phyloP scores from a whole-genome alignment of 805 yeast species.

The Jamesozyma hellenica region DNA sequence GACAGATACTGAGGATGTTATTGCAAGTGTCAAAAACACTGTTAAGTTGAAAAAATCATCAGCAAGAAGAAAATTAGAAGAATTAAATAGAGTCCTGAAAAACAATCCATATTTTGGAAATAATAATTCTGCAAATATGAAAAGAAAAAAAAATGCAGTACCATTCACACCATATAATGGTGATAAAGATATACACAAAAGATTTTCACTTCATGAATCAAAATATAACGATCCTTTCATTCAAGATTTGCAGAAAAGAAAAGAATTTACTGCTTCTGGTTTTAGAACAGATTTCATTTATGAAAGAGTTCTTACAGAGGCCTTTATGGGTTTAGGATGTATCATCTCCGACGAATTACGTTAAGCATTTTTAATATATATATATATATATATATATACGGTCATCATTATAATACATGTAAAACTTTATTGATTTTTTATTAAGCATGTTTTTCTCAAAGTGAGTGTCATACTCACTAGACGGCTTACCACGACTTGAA shows the following conservation, averaged over 20 bases:
- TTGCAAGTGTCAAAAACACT: slow-evolving; percentile 42
- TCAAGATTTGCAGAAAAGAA: slow-evolving; percentile 42
- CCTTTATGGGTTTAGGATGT: slow-evolving; percentile 84
- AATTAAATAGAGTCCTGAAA: slow-evolving; percentile 30
- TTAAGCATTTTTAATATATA: background rate
- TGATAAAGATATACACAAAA: slow-evolving; percentile 52
- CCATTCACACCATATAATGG: slow-evolving; percentile 96
- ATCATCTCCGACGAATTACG: slow-evolving; percentile 51
- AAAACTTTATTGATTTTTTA: background rate
- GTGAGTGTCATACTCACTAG: too few relatives aligned
- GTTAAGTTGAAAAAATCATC: slow-evolving; percentile 51
- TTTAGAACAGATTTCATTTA: slow-evolving; percentile 63
- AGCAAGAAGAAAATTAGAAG: slow-evolving; percentile 45
- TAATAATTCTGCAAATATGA: slow-evolving; percentile 16
- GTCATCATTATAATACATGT: background rate
- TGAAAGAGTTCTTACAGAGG: slow-evolving; percentile 71
- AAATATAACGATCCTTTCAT: slow-evolving; percentile 57
- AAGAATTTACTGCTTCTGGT: slow-evolving; percentile 76
- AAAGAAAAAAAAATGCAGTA: slow-evolving; percentile 3
- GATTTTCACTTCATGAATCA: slow-evolving; percentile 37
- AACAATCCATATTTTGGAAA: slow-evolving; percentile 29
- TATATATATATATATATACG: background rate
- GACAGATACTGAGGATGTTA: slow-evolving; percentile 37
- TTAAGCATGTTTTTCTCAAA: too few relatives aligned
- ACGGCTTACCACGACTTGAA: too few relatives aligned